Conservation (phyloP, 2,329 filamentous ascomycete genomes). For the Colletotrichum trifolii region DNA sequence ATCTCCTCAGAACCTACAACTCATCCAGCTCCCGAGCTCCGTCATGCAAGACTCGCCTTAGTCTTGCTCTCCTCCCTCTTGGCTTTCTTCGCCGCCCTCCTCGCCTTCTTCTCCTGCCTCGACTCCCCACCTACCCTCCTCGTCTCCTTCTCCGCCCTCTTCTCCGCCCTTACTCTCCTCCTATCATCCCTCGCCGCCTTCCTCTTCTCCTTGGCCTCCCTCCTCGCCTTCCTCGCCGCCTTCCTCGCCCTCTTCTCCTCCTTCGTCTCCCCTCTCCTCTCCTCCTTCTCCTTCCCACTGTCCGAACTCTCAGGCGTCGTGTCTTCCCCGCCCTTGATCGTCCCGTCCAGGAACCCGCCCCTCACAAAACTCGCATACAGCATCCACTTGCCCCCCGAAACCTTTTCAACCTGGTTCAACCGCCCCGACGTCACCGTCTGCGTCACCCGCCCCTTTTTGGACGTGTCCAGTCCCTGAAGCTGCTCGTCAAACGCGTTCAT, state of each 20-base stretch:
- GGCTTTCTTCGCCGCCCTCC: slow-evolving; percentile 47
- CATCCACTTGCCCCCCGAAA: slow-evolving; percentile 66
- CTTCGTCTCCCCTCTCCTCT: slow-evolving; percentile 42
- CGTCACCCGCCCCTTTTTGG: slow-evolving; percentile 64
- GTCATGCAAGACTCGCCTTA: not conserved
- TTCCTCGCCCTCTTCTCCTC: slow-evolving; percentile 49
- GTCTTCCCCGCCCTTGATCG: slow-evolving; percentile 55
- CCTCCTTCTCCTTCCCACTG: slow-evolving; percentile 42
- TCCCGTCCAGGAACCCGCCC: slow-evolving; percentile 82
- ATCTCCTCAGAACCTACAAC: not conserved
- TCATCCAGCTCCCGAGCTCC: slow-evolving; percentile 12
- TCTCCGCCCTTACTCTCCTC: slow-evolving; percentile 39
- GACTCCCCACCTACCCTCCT: slow-evolving; percentile 48
- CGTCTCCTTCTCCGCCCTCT: slow-evolving; percentile 44
- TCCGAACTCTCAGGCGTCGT: slow-evolving; percentile 32
- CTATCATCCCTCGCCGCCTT: slow-evolving; percentile 47
- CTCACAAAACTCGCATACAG: slow-evolving; percentile 88
- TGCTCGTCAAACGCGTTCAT: slow-evolving; percentile 93
- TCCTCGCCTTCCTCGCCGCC: slow-evolving; percentile 48
- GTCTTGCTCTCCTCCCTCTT: slow-evolving; percentile 37
- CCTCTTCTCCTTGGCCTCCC: slow-evolving; percentile 41
- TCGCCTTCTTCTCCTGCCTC: slow-evolving; percentile 55
- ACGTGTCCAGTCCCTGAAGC: slow-evolving; percentile 80
- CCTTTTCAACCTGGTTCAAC: slow-evolving; percentile 66
- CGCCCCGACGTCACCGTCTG: slow-evolving; percentile 66